Evolutionary conservation across 257 asterid species (phyloP).

Genomic region (Solanum corneliomulleri): DNA sequence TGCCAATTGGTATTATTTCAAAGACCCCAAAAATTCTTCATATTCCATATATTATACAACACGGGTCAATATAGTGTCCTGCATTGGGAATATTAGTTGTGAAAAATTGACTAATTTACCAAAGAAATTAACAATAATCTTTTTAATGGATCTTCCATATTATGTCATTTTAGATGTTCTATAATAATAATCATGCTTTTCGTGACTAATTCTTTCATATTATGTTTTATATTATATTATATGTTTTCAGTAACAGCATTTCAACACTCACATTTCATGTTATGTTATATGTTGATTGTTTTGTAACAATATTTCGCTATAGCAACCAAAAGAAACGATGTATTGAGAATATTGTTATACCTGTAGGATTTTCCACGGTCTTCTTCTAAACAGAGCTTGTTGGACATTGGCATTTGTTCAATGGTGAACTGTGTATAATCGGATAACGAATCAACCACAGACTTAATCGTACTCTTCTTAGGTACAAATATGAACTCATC

Average conservation of each 20-base stretch:
- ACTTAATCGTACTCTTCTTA: conserved; percentile 35
- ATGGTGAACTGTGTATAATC: conserved; percentile 62
- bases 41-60: background rate
- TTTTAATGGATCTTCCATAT: background rate
- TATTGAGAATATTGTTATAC: conserved; percentile 8
- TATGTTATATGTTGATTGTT: background rate
- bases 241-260: background rate
- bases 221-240: background rate
- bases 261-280: background rate
- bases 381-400: conserved; percentile 45
- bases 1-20: background rate
- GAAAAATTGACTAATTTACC: background rate
- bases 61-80: background rate
- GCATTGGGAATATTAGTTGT: background rate
- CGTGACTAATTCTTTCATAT: background rate
- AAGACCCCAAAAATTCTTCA: background rate
- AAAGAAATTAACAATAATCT: background rate
- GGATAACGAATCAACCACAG: conserved; percentile 44
- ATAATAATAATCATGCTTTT: background rate
- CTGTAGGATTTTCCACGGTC: conserved; percentile 50
- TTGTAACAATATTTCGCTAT: background rate
- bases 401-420: conserved; percentile 78
- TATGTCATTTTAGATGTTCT: background rate
- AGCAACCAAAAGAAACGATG: background rate
- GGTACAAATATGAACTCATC: conserved; percentile 72